Evolutionary conservation across 2,329 filamentous ascomycete species (phyloP).

Genomic region (Cercospora canescens): DNA sequence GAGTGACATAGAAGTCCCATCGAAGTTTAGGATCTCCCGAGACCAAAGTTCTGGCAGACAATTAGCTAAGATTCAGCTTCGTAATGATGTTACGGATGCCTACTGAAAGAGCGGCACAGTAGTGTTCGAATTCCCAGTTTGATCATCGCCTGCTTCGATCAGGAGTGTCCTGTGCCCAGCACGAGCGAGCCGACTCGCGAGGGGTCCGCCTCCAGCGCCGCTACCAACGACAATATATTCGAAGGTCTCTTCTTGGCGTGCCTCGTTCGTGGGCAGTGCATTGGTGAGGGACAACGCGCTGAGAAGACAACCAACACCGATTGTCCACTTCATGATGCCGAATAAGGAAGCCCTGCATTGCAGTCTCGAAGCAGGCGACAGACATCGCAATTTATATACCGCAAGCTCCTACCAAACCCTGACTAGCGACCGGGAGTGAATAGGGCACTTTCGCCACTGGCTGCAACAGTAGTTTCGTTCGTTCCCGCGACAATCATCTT

Average conservation of each 20-base stretch:
- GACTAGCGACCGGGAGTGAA: neutral
- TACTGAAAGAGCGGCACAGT: slow-evolving; percentile 56
- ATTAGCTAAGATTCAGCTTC: neutral
- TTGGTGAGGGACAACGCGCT: neutral
- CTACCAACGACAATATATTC: slow-evolving; percentile 65
- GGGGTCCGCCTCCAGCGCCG: slow-evolving; percentile 59
- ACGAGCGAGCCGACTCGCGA: slow-evolving; percentile 60
- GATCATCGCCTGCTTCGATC: slow-evolving; percentile 61
- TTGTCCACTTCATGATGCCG: neutral
- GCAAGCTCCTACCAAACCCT: neutral
- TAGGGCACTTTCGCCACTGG: neutral
- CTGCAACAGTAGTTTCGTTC: neutral
- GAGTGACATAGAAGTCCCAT: slow-evolving; percentile 65
- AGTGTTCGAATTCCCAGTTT: slow-evolving; percentile 49
- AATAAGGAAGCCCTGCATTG: neutral
- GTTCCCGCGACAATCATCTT: neutral
- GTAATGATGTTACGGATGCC: slow-evolving; percentile 45
- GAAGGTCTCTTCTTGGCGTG: slow-evolving; percentile 40
- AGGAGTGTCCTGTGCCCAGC: slow-evolving; percentile 61
- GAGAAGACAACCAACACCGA: neutral
- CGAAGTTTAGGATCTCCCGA: slow-evolving; percentile 48
- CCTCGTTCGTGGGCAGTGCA: neutral
- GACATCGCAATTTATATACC: neutral
- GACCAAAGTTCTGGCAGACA: neutral
- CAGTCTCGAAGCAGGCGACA: neutral